Evolutionary conservation across 2,329 filamentous ascomycete genomes (phyloP), one percentile per base, ranked within the genome.

Genomic region (Alternaria dauci): DNA sequence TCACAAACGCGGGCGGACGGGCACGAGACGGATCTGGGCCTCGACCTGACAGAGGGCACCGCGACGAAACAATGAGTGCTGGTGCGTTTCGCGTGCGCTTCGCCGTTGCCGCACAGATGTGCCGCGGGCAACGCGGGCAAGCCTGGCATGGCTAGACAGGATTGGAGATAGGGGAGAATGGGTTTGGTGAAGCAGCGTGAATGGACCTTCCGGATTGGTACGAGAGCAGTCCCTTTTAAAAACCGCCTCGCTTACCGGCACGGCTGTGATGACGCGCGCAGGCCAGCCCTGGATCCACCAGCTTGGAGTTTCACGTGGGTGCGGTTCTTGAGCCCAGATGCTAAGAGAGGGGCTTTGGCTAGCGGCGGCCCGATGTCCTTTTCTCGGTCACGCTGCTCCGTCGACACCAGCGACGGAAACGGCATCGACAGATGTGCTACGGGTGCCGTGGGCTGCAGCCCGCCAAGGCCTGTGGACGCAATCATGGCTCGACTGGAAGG

Each of bases 221-320:
- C 30, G 36, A 42, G 38, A 58, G 34, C 55, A 50, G 63, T 50
- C 46, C 46, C 30, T 50, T 50, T 50, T 12, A 18, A 18, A 36
- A 50, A 50, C 46, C 36, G 46, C 46, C 46, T 73, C 70, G 69
- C 68, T 72, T 71, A 61, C 70, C 71, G 70, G 72, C 66, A 69
- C 53, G 65, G 67, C 47, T 55, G 55, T 66, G 62, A 77, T 76
- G 74, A 75, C 71, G 70, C 71, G 70, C 71, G 73, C 73, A 77
- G 71, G 59, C 58, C 56, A 47, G 44, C 70, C 71, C 69, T 72
- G 70, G 66, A 58, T 66, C 71, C 68, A 70, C 69, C 50, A 28
- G 58, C 54, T 42, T 60, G 55, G 67, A 67, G 69, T 75, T 74
- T 76, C 73, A 76, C 73, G 74, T 77, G 74, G 74, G 70, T 67